Evolutionary conservation across 2,329 filamentous ascomycete genomes (phyloP).

Genomic region (Cladosporium sp.): DNA sequence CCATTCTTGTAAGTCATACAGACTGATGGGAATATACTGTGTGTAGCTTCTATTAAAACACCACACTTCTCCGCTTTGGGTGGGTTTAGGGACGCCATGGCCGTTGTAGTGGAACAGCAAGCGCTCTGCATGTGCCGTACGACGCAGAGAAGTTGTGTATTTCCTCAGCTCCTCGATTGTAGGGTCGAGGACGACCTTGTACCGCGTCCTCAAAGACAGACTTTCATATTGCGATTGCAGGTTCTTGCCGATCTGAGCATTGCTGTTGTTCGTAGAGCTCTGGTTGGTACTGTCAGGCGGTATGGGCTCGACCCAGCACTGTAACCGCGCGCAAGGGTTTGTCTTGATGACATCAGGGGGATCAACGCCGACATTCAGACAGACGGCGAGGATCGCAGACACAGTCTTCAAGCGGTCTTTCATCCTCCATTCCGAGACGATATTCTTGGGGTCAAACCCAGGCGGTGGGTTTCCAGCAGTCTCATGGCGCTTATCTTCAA

Average conservation of each 20-base stretch:
- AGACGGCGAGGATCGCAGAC: conserved; percentile 87
- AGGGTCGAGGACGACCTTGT: conserved; percentile 94
- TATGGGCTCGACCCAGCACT: conserved; percentile 95
- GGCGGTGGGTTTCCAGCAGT: conserved; percentile 82
- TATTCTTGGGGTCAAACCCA: conserved; percentile 25
- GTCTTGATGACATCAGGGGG: conserved; percentile 96
- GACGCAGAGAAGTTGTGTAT: conserved; percentile 82
- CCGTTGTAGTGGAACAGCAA: conserved; percentile 99
- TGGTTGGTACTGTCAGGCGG: conserved; percentile 46
- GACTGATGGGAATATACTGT: conserved; percentile 93
- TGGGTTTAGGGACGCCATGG: conserved; percentile 93
- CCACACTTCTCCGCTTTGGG: conserved; percentile 94
- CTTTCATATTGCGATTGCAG: conserved; percentile 97
- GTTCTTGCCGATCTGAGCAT: conserved; percentile 90
- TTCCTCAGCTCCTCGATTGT: conserved; percentile 97
- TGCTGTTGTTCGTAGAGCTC: conserved; percentile 32
- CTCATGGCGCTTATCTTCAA: conserved; percentile 95
- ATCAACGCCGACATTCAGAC: conserved; percentile 95
- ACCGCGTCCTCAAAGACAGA: conserved; percentile 87
- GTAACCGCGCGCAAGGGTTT: conserved; percentile 83
- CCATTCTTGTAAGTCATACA: conserved; percentile 95
- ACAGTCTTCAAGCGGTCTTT: conserved; percentile 94
- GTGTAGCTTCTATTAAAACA: conserved; percentile 99
- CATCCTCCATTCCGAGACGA: conserved; percentile 93
- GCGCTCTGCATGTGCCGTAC: conserved; percentile 92